Evolutionary conservation across 805 yeast genomes (phyloP).

Genomic region (Saccharomycopsis sp.): DNA sequence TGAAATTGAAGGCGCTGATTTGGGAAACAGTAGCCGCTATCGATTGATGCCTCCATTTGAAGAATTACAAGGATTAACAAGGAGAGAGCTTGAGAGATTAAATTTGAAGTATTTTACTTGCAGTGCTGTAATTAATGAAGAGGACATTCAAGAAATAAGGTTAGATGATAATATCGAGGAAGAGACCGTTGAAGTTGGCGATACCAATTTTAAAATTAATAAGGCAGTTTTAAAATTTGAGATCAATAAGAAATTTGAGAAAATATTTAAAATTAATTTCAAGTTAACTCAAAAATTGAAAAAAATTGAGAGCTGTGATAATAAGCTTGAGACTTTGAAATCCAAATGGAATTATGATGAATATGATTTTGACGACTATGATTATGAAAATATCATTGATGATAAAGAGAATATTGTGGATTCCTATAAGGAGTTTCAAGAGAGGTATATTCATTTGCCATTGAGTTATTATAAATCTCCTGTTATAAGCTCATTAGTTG

Average conservation of each 20-base stretch:
- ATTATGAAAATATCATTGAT: constrained; percentile 22
- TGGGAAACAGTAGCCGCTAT: constrained; percentile 1
- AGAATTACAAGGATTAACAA: constrained; percentile 6
- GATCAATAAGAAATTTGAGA: constrained; percentile 19
- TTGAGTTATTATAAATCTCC: constrained; percentile 17
- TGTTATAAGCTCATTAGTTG: constrained; percentile 12
- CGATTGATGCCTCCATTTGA: constrained; percentile 6
- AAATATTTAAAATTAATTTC: constrained; percentile 16
- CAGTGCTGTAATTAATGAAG: constrained; percentile 5
- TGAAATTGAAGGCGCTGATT: constrained; percentile 17
- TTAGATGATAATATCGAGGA: background rate
- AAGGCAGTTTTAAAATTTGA: constrained; percentile 9
- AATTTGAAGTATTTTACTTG: constrained; percentile 9
- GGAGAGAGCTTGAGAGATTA: constrained; percentile 9
- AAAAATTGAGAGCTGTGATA: constrained; percentile 26
- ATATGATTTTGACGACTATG: constrained; percentile 26
- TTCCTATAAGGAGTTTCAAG: constrained; percentile 5
- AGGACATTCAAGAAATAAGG: too few relatives aligned
- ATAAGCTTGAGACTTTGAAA: constrained; percentile 25
- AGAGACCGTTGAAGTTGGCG: background rate
- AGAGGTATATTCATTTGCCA: constrained; percentile 19
- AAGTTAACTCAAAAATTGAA: constrained; percentile 21
- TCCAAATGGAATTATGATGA: constrained; percentile 40
- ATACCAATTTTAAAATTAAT: constrained; percentile 6
- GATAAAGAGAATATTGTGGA: background rate